A percentile compares a stretch with the other conserved stretches of the same genome.
Evolutionary conservation across 768 basidiomycete species (phyloP).

Genomic region (Tricholoma bakamatsutake): DNA sequence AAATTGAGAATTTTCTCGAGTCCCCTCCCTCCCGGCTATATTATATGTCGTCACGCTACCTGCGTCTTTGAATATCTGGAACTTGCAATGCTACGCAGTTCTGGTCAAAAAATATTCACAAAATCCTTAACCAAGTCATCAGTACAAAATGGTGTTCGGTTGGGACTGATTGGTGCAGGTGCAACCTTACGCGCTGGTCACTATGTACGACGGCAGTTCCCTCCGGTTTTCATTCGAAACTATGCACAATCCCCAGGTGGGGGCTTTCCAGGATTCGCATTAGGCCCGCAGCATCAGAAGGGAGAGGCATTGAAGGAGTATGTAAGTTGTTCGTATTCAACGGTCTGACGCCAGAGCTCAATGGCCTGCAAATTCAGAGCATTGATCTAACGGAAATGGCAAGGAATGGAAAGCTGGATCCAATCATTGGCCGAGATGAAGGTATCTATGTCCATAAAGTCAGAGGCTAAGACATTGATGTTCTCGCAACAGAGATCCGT

Average conservation of each 20-base stretch:
- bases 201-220: slow-evolving; percentile 2
- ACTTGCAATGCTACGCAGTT: not conserved
- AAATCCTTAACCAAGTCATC: not conserved
- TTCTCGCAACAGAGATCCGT: slow-evolving; percentile 58
- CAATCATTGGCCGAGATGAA: slow-evolving; percentile 85
- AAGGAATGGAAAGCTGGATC: slow-evolving; percentile 80
- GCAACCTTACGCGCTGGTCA: slow-evolving; percentile 5
- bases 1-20: not conserved
- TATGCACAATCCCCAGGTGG: slow-evolving; percentile 47
- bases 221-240: slow-evolving; percentile 18
- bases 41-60: not conserved
- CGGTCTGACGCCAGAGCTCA: not conserved
- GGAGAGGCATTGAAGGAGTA: slow-evolving; percentile 86
- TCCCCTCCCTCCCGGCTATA: not conserved
- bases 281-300: slow-evolving; percentile 63
- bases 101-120: not conserved
- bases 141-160: slow-evolving; percentile 1
- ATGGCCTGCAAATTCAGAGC: slow-evolving; percentile 40
- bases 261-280: slow-evolving; percentile 55
- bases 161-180: slow-evolving; percentile 5
- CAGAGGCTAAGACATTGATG: not conserved
- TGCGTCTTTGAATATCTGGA: not conserved
- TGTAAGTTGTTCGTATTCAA: slow-evolving; percentile 20
- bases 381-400: slow-evolving; percentile 83
- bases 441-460: slow-evolving; percentile 29